Evolutionary conservation across 768 basidiomycete genomes (phyloP).

Genomic region (Xanthoconium stramineum): DNA sequence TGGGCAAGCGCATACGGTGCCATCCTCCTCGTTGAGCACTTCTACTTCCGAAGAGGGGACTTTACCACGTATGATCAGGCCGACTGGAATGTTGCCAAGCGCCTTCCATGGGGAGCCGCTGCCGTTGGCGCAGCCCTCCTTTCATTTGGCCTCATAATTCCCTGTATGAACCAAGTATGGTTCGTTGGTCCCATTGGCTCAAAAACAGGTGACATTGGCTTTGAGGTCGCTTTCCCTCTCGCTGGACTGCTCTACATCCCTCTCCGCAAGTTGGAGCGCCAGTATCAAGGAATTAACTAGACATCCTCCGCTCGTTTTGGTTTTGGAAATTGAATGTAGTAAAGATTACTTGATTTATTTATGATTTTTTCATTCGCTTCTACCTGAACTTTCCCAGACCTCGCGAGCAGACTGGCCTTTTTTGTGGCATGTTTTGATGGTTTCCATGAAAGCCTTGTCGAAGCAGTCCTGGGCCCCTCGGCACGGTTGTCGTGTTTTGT

Average conservation of each 20-base stretch:
- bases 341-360: constrained; percentile 2
- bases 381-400: neutral
- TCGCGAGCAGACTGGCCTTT: neutral
- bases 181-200: constrained; percentile 66
- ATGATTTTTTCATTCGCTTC: neutral
- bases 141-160: constrained; percentile 55
- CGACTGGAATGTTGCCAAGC: constrained; percentile 48
- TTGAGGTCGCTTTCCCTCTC: constrained; percentile 55
- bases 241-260: constrained; percentile 50
- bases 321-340: constrained; percentile 11
- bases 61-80: constrained; percentile 47
- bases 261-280: constrained; percentile 50
- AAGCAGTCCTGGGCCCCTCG: neutral
- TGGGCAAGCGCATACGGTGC: constrained; percentile 57
- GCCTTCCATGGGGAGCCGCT: constrained; percentile 61
- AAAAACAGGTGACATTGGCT: constrained; percentile 67
- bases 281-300: constrained; percentile 26
- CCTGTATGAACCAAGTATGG: constrained; percentile 71
- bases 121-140: constrained; percentile 51
- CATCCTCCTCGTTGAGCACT: constrained; percentile 64
- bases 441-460: constrained; percentile 16
- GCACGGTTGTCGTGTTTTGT: neutral
- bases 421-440: constrained; percentile 12
- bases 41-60: constrained; percentile 54
- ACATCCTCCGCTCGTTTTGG: neutral